phyloP scores from a whole-genome alignment of 768 basidiomycete species.

The Tricholomella constricta region DNA sequence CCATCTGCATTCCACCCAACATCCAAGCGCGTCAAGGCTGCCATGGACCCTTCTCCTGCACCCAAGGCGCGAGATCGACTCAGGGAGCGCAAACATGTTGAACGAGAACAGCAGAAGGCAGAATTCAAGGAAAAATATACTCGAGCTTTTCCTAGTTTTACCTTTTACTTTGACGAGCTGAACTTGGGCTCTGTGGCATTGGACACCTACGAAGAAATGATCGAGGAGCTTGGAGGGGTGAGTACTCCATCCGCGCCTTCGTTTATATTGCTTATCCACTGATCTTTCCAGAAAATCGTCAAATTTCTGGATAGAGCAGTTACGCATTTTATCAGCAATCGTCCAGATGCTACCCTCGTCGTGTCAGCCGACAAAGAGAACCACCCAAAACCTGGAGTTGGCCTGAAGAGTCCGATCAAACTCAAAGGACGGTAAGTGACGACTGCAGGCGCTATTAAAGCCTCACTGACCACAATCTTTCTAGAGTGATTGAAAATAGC shows the following conservation, averaged over 20 bases:
- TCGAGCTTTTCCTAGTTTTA: constrained; percentile 80
- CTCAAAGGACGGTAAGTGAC: constrained; percentile 54
- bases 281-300: constrained; percentile 64
- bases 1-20: constrained; percentile 13
- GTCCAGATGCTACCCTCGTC: constrained; percentile 35
- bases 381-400: constrained; percentile 31
- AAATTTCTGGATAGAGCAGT: constrained; percentile 86
- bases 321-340: constrained; percentile 85
- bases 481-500: constrained; percentile 13
- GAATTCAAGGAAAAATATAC: constrained; percentile 86
- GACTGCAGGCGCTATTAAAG: not conserved
- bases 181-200: constrained; percentile 46
- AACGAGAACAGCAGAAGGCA: constrained; percentile 56
- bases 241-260: constrained; percentile 31
- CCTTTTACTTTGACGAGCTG: constrained; percentile 80
- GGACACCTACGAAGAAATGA: constrained; percentile 52
- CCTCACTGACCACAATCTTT: not conserved
- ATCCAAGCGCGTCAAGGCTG: constrained; percentile 48
- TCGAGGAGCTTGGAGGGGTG: constrained; percentile 77
- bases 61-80: constrained; percentile 32
- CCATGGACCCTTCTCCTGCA: constrained; percentile 17
- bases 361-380: constrained; percentile 68
- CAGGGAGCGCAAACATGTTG: constrained; percentile 49
- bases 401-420: constrained; percentile 68
- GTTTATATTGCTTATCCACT: not conserved